A percentile compares a stretch with the other conserved stretches of the same genome.
Conservation (phyloP, 306 rosid species). For the Casuarina cunninghamiana region DNA sequence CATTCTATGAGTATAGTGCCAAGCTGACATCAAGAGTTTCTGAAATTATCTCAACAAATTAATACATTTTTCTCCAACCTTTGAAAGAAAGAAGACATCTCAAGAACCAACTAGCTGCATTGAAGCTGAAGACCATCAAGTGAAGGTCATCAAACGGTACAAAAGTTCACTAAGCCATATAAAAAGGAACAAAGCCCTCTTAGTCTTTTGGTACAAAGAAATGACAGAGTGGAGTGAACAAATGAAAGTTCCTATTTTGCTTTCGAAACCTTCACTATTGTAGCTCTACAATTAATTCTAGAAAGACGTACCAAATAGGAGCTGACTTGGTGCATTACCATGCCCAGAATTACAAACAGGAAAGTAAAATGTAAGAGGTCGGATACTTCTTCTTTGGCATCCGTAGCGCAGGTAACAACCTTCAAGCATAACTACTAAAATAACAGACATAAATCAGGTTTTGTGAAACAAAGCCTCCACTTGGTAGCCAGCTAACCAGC, state of each 20-base stretch:
- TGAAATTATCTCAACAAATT: too few relatives aligned
- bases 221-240: not conserved
- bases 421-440: not conserved
- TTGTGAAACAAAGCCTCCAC: not conserved
- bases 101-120: too few relatives aligned
- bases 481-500: conserved; percentile 15
- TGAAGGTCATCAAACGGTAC: too few relatives aligned
- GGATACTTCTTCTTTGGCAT: not conserved
- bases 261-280: not conserved
- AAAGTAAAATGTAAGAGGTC: too few relatives aligned
- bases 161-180: too few relatives aligned
- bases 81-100: too few relatives aligned
- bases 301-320: not conserved
- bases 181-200: too few relatives aligned
- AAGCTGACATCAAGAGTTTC: too few relatives aligned
- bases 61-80: too few relatives aligned
- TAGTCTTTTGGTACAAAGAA: too few relatives aligned
- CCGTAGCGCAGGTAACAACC: not conserved
- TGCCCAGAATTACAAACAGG: conserved; percentile 2
- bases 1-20: too few relatives aligned
- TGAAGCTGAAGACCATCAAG: too few relatives aligned
- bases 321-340: not conserved
- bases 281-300: not conserved
- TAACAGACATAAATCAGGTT: conserved; percentile 4
- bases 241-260: not conserved